These are phyloP conservation scores for Boletus fagicola DNA, from an alignment of 768 basidiomycete genomes.

Conservation along the genomic window DNA sequence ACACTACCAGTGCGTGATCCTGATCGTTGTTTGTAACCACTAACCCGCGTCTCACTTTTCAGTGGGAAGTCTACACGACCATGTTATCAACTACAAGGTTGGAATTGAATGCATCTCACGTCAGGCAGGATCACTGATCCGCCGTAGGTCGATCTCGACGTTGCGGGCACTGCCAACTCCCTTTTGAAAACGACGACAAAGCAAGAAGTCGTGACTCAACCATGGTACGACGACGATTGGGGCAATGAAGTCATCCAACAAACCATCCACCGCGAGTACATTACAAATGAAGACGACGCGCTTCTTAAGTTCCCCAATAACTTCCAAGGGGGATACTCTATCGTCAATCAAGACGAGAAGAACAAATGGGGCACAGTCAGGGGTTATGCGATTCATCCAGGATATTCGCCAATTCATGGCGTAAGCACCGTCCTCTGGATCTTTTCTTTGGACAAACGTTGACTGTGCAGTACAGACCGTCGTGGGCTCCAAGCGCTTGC, in stretches of 20 bases:
- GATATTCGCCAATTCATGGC: slow-evolving; percentile 51
- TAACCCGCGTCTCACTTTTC: neutral
- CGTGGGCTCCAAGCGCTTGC: slow-evolving; percentile 55
- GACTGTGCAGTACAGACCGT: slow-evolving; percentile 41
- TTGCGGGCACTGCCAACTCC: slow-evolving; percentile 58
- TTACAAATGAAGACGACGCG: slow-evolving; percentile 51
- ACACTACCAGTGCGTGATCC: slow-evolving; percentile 47
- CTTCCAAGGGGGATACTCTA: slow-evolving; percentile 54
- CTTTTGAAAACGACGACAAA: slow-evolving; percentile 49
- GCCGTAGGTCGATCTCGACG: slow-evolving; percentile 57
- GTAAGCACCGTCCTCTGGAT: slow-evolving; percentile 24
- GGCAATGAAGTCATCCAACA: slow-evolving; percentile 54
- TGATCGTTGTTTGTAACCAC: neutral
- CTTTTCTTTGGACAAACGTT: neutral
- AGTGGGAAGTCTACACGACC: slow-evolving; percentile 70
- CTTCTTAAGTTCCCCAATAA: slow-evolving; percentile 52
- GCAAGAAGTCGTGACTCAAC: slow-evolving; percentile 47
- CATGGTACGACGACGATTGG: slow-evolving; percentile 62
- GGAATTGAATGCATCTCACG: neutral
- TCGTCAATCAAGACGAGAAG: slow-evolving; percentile 51
- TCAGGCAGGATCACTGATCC: neutral
- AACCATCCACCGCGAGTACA: slow-evolving; percentile 45
- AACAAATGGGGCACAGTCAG: slow-evolving; percentile 59
- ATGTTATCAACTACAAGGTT: slow-evolving; percentile 65
- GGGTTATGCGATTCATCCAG: slow-evolving; percentile 63